phyloP scores from a whole-genome alignment of 768 basidiomycete species.

The Xanthoconium stramineum region DNA sequence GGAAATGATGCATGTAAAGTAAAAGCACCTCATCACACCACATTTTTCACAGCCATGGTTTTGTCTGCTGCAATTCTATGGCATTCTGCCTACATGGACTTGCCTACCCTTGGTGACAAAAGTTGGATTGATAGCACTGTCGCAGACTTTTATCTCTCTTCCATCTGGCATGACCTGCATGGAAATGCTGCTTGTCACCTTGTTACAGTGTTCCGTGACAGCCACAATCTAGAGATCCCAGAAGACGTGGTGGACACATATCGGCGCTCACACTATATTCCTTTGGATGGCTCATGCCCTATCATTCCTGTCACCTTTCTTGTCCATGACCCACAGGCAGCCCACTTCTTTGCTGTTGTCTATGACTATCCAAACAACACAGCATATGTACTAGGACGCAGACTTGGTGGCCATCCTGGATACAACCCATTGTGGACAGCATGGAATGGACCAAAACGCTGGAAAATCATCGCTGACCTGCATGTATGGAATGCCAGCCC shows the following conservation, averaged over 20 bases:
- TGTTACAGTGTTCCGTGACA: not conserved
- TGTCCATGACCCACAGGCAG: not conserved
- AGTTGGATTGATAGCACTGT: not conserved
- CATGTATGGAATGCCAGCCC: not conserved
- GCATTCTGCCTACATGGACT: conserved; percentile 2
- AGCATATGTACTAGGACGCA: not conserved
- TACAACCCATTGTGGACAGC: not conserved
- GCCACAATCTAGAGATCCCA: not conserved
- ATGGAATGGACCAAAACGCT: conserved; percentile 1
- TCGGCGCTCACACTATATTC: not conserved
- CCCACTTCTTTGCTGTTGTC: not conserved
- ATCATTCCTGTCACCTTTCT: not conserved
- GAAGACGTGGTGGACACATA: not conserved
- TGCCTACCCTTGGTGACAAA: not conserved
- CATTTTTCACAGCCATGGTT: not conserved
- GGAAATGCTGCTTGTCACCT: not conserved
- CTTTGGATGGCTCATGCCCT: not conserved
- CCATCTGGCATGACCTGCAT: not conserved
- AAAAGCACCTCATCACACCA: not conserved
- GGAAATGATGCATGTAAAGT: not conserved
- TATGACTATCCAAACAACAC: not conserved
- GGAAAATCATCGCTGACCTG: not conserved
- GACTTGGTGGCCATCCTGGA: not conserved
- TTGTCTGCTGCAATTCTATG: conserved; percentile 1
- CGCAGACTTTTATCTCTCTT: conserved; percentile 1